Evolutionary conservation across 1,284 basidiomycete genomes (phyloP).

Genomic region (Marasmius oreades): DNA sequence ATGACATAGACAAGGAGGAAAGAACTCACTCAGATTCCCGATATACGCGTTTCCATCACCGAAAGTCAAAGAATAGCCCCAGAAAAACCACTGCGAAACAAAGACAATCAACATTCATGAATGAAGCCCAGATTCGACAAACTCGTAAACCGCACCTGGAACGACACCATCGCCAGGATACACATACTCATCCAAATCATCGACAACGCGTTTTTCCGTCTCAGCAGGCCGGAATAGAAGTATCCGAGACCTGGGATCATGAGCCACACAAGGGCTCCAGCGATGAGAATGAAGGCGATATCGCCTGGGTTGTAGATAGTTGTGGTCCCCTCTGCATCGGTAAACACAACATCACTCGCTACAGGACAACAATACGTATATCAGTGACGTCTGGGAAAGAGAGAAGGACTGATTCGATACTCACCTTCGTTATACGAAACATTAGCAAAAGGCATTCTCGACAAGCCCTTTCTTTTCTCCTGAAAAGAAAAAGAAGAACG

Average conservation of each 20-base stretch:
- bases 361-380: neutral
- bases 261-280: slow-evolving; percentile 80
- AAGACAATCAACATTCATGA: slow-evolving; percentile 24
- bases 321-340: slow-evolving; percentile 28
- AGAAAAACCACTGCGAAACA: slow-evolving; percentile 64
- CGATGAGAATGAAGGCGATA: slow-evolving; percentile 74
- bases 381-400: neutral
- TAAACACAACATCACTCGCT: slow-evolving; percentile 36
- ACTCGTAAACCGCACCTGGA: slow-evolving; percentile 48
- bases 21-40: slow-evolving; percentile 56
- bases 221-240: slow-evolving; percentile 83
- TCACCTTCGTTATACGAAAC: neutral
- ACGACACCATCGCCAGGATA: slow-evolving; percentile 70
- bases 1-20: slow-evolving; percentile 41
- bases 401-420: neutral
- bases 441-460: neutral
- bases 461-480: neutral
- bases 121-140: neutral
- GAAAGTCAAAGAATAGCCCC: slow-evolving; percentile 72
- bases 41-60: slow-evolving; percentile 59
- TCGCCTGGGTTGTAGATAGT: slow-evolving; percentile 70
- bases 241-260: slow-evolving; percentile 92
- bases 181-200: slow-evolving; percentile 89
- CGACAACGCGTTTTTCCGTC: slow-evolving; percentile 89
- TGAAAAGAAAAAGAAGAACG: neutral